These are phyloP conservation scores for Entoloma clypeatum DNA, from an alignment of 1,284 basidiomycete genomes.

Conservation along the genomic window DNA sequence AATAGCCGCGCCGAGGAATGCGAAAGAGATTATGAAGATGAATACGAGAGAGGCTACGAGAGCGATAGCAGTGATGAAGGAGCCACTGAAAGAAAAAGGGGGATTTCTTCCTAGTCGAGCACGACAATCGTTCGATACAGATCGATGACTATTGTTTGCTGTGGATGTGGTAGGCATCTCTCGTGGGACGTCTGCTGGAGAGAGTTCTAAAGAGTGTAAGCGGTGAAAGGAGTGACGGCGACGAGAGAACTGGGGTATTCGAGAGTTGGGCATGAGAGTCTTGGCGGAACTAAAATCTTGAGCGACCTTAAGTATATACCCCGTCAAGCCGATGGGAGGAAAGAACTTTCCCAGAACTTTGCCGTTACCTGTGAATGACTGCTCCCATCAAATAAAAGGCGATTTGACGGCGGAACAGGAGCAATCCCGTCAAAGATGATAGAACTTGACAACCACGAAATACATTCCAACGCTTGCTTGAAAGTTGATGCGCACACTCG, in stretches of 20 bases:
- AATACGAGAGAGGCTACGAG: constrained; percentile 44
- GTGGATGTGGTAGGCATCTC: not conserved
- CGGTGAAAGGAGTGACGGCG: constrained; percentile 34
- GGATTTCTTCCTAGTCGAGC: constrained; percentile 20
- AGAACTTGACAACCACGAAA: too few relatives aligned
- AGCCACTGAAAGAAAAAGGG: constrained; percentile 35
- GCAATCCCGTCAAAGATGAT: too few relatives aligned
- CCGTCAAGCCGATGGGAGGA: too few relatives aligned
- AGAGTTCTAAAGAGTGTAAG: constrained; percentile 37
- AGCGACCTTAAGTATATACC: too few relatives aligned
- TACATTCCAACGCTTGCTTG: too few relatives aligned
- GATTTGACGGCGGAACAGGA: too few relatives aligned
- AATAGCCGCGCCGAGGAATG: constrained; percentile 45
- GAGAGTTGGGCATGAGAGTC: constrained; percentile 25
- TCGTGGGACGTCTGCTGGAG: constrained; percentile 21
- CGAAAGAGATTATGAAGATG: constrained; percentile 43
- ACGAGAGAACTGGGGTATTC: constrained; percentile 26
- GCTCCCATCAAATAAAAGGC: too few relatives aligned
- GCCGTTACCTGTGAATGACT: too few relatives aligned
- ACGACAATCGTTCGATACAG: constrained; percentile 5
- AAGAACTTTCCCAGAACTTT: too few relatives aligned
- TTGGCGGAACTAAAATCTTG: not conserved
- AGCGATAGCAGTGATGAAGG: constrained; percentile 38
- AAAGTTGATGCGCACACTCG: too few relatives aligned
- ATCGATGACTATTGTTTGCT: not conserved